phyloP scores from a whole-genome alignment of 306 rosid species.

The Pyrus pyrifolia region DNA sequence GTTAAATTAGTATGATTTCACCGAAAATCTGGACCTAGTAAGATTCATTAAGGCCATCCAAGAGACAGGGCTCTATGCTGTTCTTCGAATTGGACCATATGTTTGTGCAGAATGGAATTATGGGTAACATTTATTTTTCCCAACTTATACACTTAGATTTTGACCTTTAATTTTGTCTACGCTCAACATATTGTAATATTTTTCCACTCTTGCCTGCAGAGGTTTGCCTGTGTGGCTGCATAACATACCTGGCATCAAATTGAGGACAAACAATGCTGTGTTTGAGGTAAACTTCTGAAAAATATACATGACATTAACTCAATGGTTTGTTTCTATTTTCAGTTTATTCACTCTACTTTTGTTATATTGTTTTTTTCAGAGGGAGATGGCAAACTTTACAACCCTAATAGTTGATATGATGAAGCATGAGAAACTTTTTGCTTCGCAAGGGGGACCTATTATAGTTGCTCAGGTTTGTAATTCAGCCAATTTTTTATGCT shows the following conservation, averaged over 20 bases:
- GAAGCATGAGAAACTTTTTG: conserved; percentile 22
- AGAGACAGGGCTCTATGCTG: conserved; percentile 16
- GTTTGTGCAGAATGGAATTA: conserved; percentile 45
- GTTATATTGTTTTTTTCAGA: background rate
- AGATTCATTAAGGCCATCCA: conserved; percentile 30
- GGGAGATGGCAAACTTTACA: conserved; percentile 25
- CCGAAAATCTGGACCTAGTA: conserved; percentile 18
- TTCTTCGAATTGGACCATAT: conserved; percentile 46
- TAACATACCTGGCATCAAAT: conserved; percentile 20
- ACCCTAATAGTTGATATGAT: conserved; percentile 6
- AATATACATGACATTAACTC: background rate
- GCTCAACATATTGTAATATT: background rate
- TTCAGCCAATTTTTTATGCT: background rate
- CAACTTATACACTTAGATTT: background rate
- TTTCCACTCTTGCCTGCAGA: background rate
- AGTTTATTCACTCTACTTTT: background rate
- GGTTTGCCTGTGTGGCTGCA: conserved; percentile 50
- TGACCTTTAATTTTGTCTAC: background rate
- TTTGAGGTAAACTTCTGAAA: conserved; percentile 10
- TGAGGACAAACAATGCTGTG: conserved; percentile 26
- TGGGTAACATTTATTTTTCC: conserved; percentile 21
- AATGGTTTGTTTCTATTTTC: background rate
- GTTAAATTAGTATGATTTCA: conserved; percentile 30
- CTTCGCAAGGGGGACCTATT: conserved; percentile 27
- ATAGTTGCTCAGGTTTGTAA: conserved; percentile 17